These are phyloP conservation scores for Epipyxis sp. DNA, from an alignment of 108 stramenopile genomes.

Conservation along the genomic window DNA sequence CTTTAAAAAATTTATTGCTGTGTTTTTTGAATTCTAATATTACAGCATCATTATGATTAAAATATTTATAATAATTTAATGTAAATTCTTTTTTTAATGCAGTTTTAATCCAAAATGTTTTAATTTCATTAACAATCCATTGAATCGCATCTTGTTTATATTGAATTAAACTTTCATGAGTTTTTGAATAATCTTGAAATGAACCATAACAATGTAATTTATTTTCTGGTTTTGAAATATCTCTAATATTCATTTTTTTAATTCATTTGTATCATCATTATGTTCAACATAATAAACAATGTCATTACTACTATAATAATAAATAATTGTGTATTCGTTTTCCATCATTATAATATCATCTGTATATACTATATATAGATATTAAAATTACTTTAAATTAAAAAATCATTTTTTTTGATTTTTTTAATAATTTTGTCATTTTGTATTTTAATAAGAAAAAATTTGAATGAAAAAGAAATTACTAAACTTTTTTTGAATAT, in stretches of 20 bases:
- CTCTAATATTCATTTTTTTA: not conserved
- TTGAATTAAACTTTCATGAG: not conserved
- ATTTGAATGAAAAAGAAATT: too few species aligned
- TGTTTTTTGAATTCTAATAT: not conserved
- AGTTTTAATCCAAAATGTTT: not conserved
- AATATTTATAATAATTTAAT: not conserved
- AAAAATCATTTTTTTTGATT: too few species aligned
- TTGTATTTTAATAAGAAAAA: too few species aligned
- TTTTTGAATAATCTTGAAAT: not conserved
- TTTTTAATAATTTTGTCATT: too few species aligned
- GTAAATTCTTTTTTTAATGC: not conserved
- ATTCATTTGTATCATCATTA: not conserved
- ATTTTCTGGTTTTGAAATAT: not conserved
- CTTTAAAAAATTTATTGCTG: not conserved
- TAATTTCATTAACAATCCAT: not conserved
- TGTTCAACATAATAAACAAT: not conserved
- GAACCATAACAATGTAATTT: not conserved
- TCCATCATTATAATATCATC: not conserved
- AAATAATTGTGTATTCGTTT: too few species aligned
- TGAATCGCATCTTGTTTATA: not conserved
- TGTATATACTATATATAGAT: too few species aligned
- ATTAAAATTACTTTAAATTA: too few species aligned
- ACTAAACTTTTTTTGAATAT: too few species aligned
- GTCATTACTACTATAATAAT: not conserved
- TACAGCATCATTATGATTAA: conserved; percentile 10